phyloP scores from a whole-genome alignment of 805 yeast genomes.

The Candida koratica region DNA sequence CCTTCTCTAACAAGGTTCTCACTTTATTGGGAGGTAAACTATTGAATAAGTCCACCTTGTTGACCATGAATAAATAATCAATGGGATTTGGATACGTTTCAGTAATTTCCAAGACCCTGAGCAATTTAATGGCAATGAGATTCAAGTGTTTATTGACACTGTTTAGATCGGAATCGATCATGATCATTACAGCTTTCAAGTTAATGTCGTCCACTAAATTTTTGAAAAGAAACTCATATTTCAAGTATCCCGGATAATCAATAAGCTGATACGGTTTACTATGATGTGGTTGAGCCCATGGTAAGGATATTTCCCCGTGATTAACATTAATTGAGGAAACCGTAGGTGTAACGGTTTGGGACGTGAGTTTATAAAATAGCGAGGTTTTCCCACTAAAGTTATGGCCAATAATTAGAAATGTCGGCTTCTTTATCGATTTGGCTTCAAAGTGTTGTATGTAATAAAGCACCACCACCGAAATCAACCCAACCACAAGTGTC shows the following conservation, averaged over 20 bases:
- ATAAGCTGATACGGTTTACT: constrained; percentile 46
- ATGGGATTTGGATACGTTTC: constrained; percentile 67
- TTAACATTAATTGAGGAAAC: constrained; percentile 40
- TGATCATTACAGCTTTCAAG: constrained; percentile 65
- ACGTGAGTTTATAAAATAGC: constrained; percentile 37
- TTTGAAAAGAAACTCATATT: constrained; percentile 57
- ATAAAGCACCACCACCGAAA: constrained; percentile 22
- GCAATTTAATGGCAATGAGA: constrained; percentile 54
- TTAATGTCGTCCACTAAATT: constrained; percentile 43
- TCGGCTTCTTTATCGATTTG: constrained; percentile 35
- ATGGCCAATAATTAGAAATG: constrained; percentile 63
- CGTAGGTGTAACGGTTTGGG: constrained; percentile 20
- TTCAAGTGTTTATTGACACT: constrained; percentile 34
- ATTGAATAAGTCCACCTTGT: constrained; percentile 82
- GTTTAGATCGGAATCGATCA: constrained; percentile 68
- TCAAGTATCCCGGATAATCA: constrained; percentile 88
- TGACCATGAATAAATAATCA: constrained; percentile 74
- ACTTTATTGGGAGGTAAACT: constrained; percentile 68
- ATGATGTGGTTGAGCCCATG: constrained; percentile 33
- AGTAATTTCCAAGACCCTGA: constrained; percentile 55
- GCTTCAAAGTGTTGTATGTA: constrained; percentile 21
- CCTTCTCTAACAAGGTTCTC: constrained; percentile 55
- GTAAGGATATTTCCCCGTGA: constrained; percentile 25
- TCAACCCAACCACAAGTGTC: constrained; percentile 26
- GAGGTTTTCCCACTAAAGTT: constrained; percentile 65